Conservation (phyloP, 164 flowering plant genomes). For the Chloranthus sessilifolius region DNA sequence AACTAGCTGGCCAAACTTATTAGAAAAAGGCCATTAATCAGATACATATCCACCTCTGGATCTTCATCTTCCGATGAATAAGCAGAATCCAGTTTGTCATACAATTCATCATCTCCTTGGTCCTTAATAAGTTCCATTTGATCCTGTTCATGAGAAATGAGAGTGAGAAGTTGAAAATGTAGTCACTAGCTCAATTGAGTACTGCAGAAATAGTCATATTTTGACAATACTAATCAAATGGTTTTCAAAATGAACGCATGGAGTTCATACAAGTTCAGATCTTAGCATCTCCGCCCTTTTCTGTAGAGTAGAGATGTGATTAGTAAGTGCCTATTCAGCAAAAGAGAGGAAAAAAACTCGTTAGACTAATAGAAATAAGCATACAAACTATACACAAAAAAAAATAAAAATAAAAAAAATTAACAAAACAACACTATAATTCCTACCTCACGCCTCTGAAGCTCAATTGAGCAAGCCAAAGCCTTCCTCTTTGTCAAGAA, state of each 20-base stretch:
- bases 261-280: slow-evolving; percentile 70
- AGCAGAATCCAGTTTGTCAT: slow-evolving; percentile 57
- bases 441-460: slow-evolving; percentile 96
- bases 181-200: too few species aligned
- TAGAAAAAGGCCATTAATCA: background rate
- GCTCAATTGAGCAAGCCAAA: slow-evolving; percentile 87
- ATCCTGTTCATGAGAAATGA: slow-evolving; percentile 32
- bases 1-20: background rate
- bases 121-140: slow-evolving; percentile 63
- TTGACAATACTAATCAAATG: background rate
- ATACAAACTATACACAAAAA: too few species aligned
- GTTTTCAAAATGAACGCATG: background rate
- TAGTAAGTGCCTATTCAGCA: slow-evolving; percentile 65
- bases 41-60: slow-evolving; percentile 37
- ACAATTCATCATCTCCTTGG: slow-evolving; percentile 58
- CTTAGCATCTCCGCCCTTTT: slow-evolving; percentile 45
- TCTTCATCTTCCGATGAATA: slow-evolving; percentile 67
- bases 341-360: too few species aligned
- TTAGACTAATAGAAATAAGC: too few species aligned
- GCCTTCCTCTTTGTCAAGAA: slow-evolving; percentile 93
- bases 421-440: too few species aligned
- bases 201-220: slow-evolving; percentile 3
- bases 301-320: slow-evolving; percentile 54
- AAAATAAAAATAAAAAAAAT: too few species aligned
- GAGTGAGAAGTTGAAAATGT: background rate